Percentiles rank a stretch among this genome's conserved stretches.
Conservation (phyloP, 1,139 yeast species). For the Hansenula lynferdii region DNA sequence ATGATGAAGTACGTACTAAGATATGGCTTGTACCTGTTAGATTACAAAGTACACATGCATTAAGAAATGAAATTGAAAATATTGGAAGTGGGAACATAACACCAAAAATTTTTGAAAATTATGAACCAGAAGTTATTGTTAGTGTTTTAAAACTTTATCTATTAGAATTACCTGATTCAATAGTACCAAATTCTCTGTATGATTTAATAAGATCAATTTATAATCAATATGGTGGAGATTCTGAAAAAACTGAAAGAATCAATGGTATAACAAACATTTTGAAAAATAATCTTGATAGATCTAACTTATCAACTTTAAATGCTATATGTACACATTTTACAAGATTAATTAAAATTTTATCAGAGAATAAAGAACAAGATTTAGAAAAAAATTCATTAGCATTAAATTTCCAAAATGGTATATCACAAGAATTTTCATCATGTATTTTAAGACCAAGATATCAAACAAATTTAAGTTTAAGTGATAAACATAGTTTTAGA, state of each 20-base stretch:
- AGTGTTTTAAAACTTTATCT: slow-evolving; percentile 70
- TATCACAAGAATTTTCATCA: slow-evolving; percentile 63
- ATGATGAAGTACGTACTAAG: slow-evolving; percentile 65
- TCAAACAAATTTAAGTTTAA: slow-evolving; percentile 39
- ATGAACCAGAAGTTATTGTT: slow-evolving; percentile 57
- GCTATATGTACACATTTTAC: slow-evolving; percentile 73
- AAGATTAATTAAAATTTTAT: slow-evolving; percentile 56
- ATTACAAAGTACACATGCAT: slow-evolving; percentile 55
- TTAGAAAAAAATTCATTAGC: slow-evolving; percentile 27
- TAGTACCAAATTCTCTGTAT: slow-evolving; percentile 61
- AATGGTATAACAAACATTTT: slow-evolving; percentile 62
- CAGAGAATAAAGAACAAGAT: slow-evolving; percentile 24
- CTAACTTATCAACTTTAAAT: slow-evolving; percentile 76
- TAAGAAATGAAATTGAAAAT: slow-evolving; percentile 42
- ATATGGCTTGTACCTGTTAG: slow-evolving; percentile 72
- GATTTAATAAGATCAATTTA: slow-evolving; percentile 69
- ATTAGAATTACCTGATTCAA: slow-evolving; percentile 77
- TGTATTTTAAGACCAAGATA: slow-evolving; percentile 57
- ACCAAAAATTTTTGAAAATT: slow-evolving; percentile 22
- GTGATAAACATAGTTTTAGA: slow-evolving; percentile 55
- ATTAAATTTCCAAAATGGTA: slow-evolving; percentile 40
- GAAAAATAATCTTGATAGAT: slow-evolving; percentile 61
- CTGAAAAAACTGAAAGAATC: slow-evolving; percentile 34
- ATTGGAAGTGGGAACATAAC: slow-evolving; percentile 20
- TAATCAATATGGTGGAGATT: slow-evolving; percentile 46